phyloP scores from a whole-genome alignment of 1,139 yeast species.

The Hyphopichia fennica region DNA sequence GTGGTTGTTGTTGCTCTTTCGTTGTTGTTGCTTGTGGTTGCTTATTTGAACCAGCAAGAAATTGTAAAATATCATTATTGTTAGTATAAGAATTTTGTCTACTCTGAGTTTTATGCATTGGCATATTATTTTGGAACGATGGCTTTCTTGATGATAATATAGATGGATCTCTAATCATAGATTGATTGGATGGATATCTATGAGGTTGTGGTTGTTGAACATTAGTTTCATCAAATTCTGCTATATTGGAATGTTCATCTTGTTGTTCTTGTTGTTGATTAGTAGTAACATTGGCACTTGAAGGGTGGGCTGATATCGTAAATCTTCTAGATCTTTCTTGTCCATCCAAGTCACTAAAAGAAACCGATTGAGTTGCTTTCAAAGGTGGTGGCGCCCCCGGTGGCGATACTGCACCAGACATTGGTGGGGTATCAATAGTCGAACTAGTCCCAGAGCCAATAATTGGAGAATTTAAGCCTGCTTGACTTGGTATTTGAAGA shows the following conservation, averaged over 20 bases:
- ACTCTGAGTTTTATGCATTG: not conserved
- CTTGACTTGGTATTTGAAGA: not conserved
- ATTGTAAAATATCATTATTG: conserved; percentile 5
- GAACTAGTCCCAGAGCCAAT: not conserved
- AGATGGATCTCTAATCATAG: conserved; percentile 3
- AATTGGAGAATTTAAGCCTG: not conserved
- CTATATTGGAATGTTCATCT: not conserved
- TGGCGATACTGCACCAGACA: not conserved
- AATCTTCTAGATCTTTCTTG: conserved; percentile 44
- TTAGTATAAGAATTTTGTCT: conserved; percentile 2
- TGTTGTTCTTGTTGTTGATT: conserved; percentile 1
- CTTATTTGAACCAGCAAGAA: not conserved
- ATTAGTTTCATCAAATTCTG: not conserved
- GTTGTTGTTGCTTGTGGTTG: not conserved
- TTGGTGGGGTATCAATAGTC: no score
- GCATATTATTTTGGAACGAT: conserved; percentile 1
- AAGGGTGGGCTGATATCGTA: conserved; percentile 49
- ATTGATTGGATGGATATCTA: not conserved
- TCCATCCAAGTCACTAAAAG: conserved; percentile 39
- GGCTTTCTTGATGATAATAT: conserved; percentile 4
- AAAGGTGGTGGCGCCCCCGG: conserved; percentile 1
- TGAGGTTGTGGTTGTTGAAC: conserved; percentile 4
- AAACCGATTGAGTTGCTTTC: conserved; percentile 27
- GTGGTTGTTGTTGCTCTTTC: not conserved
- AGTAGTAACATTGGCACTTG: conserved; percentile 20